phyloP scores from a whole-genome alignment of 257 asterid species.

The Linaria vulgaris region DNA sequence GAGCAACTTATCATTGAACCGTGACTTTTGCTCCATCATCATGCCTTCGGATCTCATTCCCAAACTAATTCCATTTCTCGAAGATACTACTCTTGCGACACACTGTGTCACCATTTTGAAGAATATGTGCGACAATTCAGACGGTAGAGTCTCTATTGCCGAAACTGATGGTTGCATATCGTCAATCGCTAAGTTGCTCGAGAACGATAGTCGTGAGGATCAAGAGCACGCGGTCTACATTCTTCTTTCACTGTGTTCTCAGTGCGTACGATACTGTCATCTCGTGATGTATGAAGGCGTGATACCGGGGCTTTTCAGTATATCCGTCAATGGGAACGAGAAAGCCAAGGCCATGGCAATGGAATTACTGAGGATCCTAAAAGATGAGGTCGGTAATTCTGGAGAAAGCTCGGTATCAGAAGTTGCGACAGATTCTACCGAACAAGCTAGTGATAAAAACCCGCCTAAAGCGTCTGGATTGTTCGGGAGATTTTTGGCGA shows the following conservation, averaged over 20 bases:
- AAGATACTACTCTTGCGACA: slow-evolving; percentile 37
- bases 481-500: slow-evolving; percentile 49
- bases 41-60: slow-evolving; percentile 46
- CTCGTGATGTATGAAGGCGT: slow-evolving; percentile 71
- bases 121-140: slow-evolving; percentile 41
- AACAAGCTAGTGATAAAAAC: slow-evolving; percentile 27
- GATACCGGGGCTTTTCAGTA: slow-evolving; percentile 51
- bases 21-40: slow-evolving; percentile 32
- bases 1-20: slow-evolving; percentile 46
- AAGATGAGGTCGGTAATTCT: slow-evolving; percentile 34
- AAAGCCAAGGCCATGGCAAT: slow-evolving; percentile 58
- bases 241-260: slow-evolving; percentile 72
- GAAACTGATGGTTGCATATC: slow-evolving; percentile 67
- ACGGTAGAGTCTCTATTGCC: slow-evolving; percentile 43
- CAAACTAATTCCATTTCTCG: slow-evolving; percentile 49
- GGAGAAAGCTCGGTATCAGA: slow-evolving; percentile 35
- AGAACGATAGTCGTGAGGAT: slow-evolving; percentile 45
- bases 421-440: slow-evolving; percentile 12
- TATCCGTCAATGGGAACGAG: slow-evolving; percentile 59
- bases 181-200: slow-evolving; percentile 56
- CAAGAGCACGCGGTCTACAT: slow-evolving; percentile 71
- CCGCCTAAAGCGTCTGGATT: slow-evolving; percentile 38
- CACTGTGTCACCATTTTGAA: slow-evolving; percentile 52
- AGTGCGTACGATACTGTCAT: slow-evolving; percentile 41
- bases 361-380: slow-evolving; percentile 65